Evolutionary conservation across 2,329 filamentous ascomycete genomes (phyloP).

Genomic region (Sarocladium oryzae): DNA sequence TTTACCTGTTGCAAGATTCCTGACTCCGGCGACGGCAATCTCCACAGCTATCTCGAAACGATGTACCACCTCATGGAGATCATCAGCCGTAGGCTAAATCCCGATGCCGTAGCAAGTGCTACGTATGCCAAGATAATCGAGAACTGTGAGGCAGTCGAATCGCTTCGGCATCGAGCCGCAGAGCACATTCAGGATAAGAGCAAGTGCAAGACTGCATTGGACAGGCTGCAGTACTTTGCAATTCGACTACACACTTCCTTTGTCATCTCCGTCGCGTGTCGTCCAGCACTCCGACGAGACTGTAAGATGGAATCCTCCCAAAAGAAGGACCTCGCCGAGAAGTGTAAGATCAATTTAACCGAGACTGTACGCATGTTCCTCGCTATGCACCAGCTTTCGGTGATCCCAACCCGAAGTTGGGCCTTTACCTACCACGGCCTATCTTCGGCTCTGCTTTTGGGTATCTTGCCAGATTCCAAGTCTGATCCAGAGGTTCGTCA

Average conservation of each 20-base stretch:
- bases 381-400: constrained; percentile 61
- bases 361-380: constrained; percentile 64
- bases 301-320: constrained; percentile 44
- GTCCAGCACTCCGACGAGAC: constrained; percentile 52
- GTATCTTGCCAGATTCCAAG: constrained; percentile 58
- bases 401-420: constrained; percentile 61
- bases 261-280: constrained; percentile 58
- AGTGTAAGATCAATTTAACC: constrained; percentile 56
- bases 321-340: constrained; percentile 47
- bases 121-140: constrained; percentile 50
- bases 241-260: constrained; percentile 60
- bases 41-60: constrained; percentile 54
- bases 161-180: constrained; percentile 40
- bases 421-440: constrained; percentile 63
- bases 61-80: constrained; percentile 60
- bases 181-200: constrained; percentile 53
- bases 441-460: constrained; percentile 57
- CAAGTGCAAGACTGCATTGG: constrained; percentile 56
- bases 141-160: constrained; percentile 49
- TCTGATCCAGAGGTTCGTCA: constrained; percentile 56
- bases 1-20: constrained; percentile 51
- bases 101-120: constrained; percentile 42
- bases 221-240: constrained; percentile 57
- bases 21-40: constrained; percentile 30
- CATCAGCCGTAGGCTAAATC: constrained; percentile 51